Evolutionary conservation across 1,284 basidiomycete species (phyloP).

Genomic region (Heliocybe sulcata): DNA sequence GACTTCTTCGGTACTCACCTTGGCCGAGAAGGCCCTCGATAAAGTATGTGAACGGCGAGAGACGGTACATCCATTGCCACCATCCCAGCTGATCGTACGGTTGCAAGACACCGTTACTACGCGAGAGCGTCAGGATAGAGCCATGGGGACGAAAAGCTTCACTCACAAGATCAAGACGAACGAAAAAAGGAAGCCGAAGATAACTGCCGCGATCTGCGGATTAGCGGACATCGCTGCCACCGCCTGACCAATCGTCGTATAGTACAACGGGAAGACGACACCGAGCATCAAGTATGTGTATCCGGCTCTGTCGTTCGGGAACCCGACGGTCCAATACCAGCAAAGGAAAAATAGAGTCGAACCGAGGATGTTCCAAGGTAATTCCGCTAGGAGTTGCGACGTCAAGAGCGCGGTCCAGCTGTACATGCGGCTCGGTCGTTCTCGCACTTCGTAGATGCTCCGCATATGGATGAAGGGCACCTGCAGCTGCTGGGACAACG

Average conservation of each 20-base stretch:
- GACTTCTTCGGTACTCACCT: slow-evolving; percentile 13
- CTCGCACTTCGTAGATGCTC: slow-evolving; percentile 56
- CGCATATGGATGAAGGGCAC: slow-evolving; percentile 46
- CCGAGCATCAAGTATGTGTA: slow-evolving; percentile 51
- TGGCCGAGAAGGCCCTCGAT: slow-evolving; percentile 51
- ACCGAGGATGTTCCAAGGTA: slow-evolving; percentile 62
- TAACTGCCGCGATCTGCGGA: background rate
- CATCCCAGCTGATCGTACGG: background rate
- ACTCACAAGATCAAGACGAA: slow-evolving; percentile 4
- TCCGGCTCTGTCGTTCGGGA: slow-evolving; percentile 43
- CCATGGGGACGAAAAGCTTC: background rate
- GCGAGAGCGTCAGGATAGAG: background rate
- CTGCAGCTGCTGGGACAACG: slow-evolving; percentile 46
- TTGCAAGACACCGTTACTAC: slow-evolving; percentile 39
- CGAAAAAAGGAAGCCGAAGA: slow-evolving; percentile 1
- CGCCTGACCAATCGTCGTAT: slow-evolving; percentile 51
- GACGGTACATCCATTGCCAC: slow-evolving; percentile 22
- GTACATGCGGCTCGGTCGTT: slow-evolving; percentile 73
- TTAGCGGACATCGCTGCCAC: slow-evolving; percentile 63
- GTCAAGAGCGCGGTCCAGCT: slow-evolving; percentile 72
- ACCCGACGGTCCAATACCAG: slow-evolving; percentile 69
- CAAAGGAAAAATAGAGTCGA: slow-evolving; percentile 54
- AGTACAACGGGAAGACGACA: slow-evolving; percentile 44
- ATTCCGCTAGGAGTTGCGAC: slow-evolving; percentile 53
- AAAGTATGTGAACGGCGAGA: slow-evolving; percentile 40